Base-by-base conservation (phyloP, 176 grass and related monocot genomes). In the Raddia guianensis region DNA sequence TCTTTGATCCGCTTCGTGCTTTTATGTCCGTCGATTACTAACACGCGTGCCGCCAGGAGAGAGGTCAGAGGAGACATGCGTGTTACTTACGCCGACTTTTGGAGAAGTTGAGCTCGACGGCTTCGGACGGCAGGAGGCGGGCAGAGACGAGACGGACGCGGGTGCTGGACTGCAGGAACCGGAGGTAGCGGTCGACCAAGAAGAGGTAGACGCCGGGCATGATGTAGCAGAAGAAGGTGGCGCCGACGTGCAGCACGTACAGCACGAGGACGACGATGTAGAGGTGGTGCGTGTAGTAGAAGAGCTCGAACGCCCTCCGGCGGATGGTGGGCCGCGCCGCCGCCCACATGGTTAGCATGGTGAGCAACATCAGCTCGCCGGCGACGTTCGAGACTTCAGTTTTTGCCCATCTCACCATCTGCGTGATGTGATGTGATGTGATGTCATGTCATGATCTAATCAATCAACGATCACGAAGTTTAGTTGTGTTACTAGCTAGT, bases 251-350 rank as follows among this genome's bases (percentile, higher is more conserved):
- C 34, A 93, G 68, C 68, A 87, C 14, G 69, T 61, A 80, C 66
- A 90, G 86, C 11, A 93, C 16, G 11, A 90, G 9, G 82, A 90
- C 90, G 8, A 19, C 37, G 51, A 80, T 14, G 78, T 93, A 93
- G 73, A 93, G 91, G 0, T 93, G 87, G 74, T 93, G 91, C 40
- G 82, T 76, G 88, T 80, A 88, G 68, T 56, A 93, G 80, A 93
- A 93, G 62, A 90, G 68, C 85, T 93, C 91, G 69, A 93, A 93
- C 68, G 77, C 64, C 52, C 74, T 82, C 54, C 85, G 82, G 43
- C 91, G 76, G 35, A 93, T 80, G 77, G 78, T 82, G 3, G 88
- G 78, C 62, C 88, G 73, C 12, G 85, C 53, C 48, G 84, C 83
- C 27, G 74, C 78, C 91, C 88, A 90, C 88, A 93, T 68, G 14